Evolutionary conservation across 169 alveolate genomes (phyloP).

Genomic region (Eimeria sp.): DNA sequence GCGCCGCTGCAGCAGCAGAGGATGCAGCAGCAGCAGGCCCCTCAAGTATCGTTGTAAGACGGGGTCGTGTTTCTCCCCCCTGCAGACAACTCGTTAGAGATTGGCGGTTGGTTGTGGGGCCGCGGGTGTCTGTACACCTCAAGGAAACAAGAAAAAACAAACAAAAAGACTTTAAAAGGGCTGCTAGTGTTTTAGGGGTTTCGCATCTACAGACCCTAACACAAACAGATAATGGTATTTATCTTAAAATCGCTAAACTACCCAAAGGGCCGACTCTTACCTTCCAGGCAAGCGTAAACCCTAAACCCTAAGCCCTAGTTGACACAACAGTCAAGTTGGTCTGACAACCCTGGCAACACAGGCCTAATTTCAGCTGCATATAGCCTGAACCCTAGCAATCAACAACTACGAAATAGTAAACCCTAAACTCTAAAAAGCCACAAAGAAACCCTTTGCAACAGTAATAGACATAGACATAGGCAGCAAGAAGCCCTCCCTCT

Average conservation of each 20-base stretch:
- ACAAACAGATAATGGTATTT: conserved; percentile 85
- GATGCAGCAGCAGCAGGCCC: conserved; percentile 69
- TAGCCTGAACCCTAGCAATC: too few relatives aligned
- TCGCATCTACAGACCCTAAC: conserved; percentile 85
- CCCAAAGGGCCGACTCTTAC: conserved; percentile 87
- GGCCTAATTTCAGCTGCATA: too few relatives aligned
- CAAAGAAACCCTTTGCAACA: too few relatives aligned
- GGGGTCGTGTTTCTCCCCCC: conserved; percentile 81
- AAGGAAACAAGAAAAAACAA: conserved; percentile 82
- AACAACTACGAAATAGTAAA: too few relatives aligned
- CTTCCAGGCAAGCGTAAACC: conserved; percentile 52
- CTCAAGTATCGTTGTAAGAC: conserved; percentile 78
- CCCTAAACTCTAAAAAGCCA: too few relatives aligned
- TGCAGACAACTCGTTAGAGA: conserved; percentile 84
- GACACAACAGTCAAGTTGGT: too few relatives aligned
- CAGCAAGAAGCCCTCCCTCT: too few relatives aligned
- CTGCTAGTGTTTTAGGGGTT: conserved; percentile 84
- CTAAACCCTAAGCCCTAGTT: conserved; percentile 12
- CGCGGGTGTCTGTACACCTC: conserved; percentile 82
- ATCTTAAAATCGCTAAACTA: conserved; percentile 83
- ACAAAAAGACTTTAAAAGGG: conserved; percentile 83
- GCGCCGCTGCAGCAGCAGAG: background rate
- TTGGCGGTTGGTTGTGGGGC: conserved; percentile 85
- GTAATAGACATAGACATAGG: too few relatives aligned
- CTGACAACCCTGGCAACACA: too few relatives aligned